Evolutionary conservation across 164 flowering plant genomes (phyloP).

Genomic region (Saururus chinensis): DNA sequence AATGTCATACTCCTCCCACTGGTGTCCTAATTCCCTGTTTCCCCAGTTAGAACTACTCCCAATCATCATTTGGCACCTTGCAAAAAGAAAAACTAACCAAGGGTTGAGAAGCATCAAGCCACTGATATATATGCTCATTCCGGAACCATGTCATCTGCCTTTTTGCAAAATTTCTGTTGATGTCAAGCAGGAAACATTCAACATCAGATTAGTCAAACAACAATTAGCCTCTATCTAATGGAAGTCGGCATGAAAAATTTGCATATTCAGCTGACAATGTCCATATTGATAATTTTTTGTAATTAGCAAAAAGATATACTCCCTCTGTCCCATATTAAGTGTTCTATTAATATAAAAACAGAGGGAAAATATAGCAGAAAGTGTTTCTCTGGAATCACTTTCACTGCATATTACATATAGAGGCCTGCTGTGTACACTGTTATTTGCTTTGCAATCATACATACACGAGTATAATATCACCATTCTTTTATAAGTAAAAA

Average conservation of each 20-base stretch:
- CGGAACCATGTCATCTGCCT: slow-evolving; percentile 97
- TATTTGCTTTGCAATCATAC: too few relatives aligned
- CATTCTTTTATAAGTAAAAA: background rate
- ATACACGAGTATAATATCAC: too few relatives aligned
- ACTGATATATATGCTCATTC: slow-evolving; percentile 78
- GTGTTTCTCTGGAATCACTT: too few relatives aligned
- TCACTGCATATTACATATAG: too few relatives aligned
- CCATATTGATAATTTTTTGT: too few relatives aligned
- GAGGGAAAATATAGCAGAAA: too few relatives aligned
- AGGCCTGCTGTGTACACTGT: too few relatives aligned
- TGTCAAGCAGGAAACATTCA: slow-evolving; percentile 2
- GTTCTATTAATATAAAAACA: too few relatives aligned
- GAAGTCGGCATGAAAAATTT: too few relatives aligned
- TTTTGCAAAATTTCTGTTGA: slow-evolving; percentile 86
- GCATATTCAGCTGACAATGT: background rate
- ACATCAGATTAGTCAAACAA: background rate
- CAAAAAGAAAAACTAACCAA: slow-evolving; percentile 34
- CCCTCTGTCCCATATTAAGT: too few relatives aligned
- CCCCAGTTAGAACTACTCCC: background rate
- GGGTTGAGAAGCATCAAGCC: slow-evolving; percentile 92
- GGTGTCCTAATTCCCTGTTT: background rate
- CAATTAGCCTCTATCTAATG: too few relatives aligned
- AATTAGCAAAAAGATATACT: too few relatives aligned
- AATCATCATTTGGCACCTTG: background rate
- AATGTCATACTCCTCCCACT: background rate